A percentile compares a stretch with the other conserved stretches of the same genome.
Conservation (phyloP, 495 filamentous ascomycete genomes). For the Talaromyces liani region DNA sequence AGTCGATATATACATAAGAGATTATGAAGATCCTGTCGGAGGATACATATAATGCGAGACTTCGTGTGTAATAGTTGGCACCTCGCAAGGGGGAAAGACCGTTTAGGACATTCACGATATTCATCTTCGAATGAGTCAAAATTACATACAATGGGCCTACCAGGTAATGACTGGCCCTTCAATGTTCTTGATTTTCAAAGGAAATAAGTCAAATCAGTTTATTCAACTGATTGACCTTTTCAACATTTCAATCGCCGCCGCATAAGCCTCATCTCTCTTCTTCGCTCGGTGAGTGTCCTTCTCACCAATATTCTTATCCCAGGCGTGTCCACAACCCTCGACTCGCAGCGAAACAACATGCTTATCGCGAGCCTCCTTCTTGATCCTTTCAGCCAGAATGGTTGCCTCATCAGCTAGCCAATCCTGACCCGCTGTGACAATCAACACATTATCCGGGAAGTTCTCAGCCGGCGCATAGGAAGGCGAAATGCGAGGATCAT, state of each 20-base stretch:
- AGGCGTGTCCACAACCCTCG: not conserved
- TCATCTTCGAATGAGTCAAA: too few relatives aligned
- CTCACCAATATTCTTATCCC: not conserved
- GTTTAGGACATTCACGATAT: too few relatives aligned
- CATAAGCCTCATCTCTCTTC: not conserved
- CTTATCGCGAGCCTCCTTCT: not conserved
- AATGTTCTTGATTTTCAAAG: not conserved
- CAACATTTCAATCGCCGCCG: not conserved
- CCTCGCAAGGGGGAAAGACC: too few relatives aligned
- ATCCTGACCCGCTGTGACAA: not conserved
- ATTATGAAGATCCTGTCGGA: too few relatives aligned
- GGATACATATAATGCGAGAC: too few relatives aligned
- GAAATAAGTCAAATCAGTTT: not conserved
- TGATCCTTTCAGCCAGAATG: not conserved
- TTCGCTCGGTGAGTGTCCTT: not conserved
- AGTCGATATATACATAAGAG: too few relatives aligned
- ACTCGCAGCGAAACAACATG: not conserved
- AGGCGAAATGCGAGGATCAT: not conserved
- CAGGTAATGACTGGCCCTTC: not conserved
- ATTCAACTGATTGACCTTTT: not conserved
- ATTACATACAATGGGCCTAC: too few relatives aligned
- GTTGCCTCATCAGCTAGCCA: not conserved
- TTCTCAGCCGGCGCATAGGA: not conserved
- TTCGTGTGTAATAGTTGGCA: too few relatives aligned
- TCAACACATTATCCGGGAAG: not conserved